These are phyloP conservation scores for Microdochium bolleyi DNA, from an alignment of 2,329 filamentous ascomycete genomes.

Conservation along the genomic window DNA sequence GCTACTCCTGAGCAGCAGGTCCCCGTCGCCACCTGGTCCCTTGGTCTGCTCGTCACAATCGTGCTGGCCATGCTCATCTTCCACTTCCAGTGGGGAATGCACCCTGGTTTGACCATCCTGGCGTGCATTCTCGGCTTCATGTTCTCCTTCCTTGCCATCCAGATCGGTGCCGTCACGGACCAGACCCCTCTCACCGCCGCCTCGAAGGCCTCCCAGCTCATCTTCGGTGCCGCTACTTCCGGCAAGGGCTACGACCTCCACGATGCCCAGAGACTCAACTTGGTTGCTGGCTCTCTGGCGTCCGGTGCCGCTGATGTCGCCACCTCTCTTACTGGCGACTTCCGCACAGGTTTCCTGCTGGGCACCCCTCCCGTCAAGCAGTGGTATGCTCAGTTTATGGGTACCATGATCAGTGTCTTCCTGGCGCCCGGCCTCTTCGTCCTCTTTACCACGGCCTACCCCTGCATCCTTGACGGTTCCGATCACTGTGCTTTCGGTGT, in stretches of 20 bases:
- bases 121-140: slow-evolving; percentile 50
- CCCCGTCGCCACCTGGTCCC: slow-evolving; percentile 43
- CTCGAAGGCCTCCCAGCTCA: slow-evolving; percentile 60
- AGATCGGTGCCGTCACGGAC: slow-evolving; percentile 52
- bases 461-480: slow-evolving; percentile 49
- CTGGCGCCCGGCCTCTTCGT: slow-evolving; percentile 60
- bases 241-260: slow-evolving; percentile 38
- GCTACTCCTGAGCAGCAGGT: slow-evolving; percentile 37
- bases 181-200: slow-evolving; percentile 58
- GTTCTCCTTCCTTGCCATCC: slow-evolving; percentile 54
- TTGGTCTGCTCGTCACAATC: slow-evolving; percentile 38
- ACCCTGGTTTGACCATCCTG: slow-evolving; percentile 47
- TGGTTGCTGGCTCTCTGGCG: slow-evolving; percentile 53
- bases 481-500: slow-evolving; percentile 50
- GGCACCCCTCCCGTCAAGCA: slow-evolving; percentile 57
- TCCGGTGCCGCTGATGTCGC: slow-evolving; percentile 47
- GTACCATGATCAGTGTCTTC: slow-evolving; percentile 57
- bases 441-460: slow-evolving; percentile 60
- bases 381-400: slow-evolving; percentile 57
- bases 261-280: slow-evolving; percentile 55
- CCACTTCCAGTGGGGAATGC: slow-evolving; percentile 44
- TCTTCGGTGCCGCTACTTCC: slow-evolving; percentile 57
- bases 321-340: slow-evolving; percentile 50
- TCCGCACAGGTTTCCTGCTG: slow-evolving; percentile 61
- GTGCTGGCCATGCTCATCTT: slow-evolving; percentile 42